These are phyloP conservation scores for Hypoxylon sp. DNA, from an alignment of 2,329 filamentous ascomycete genomes.

Conservation along the genomic window DNA sequence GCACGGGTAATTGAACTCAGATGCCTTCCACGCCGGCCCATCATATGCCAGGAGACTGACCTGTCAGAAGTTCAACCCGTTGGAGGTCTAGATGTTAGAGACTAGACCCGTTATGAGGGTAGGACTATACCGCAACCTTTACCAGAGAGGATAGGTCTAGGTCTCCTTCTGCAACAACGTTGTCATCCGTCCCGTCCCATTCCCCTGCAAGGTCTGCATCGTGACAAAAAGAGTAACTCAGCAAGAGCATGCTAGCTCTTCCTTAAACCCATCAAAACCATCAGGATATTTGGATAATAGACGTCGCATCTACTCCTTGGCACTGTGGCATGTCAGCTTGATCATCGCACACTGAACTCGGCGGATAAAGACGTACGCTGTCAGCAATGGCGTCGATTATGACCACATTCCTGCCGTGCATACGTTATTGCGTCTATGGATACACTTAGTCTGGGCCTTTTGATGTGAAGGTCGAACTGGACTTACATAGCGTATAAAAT, in stretches of 20 bases:
- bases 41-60: background rate
- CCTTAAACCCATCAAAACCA: constrained; percentile 34
- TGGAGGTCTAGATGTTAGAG: background rate
- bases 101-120: no score
- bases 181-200: no score
- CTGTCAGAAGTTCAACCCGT: background rate
- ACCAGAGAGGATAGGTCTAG: no score
- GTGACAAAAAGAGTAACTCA: background rate
- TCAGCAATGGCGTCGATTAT: constrained; percentile 31
- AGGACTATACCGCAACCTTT: no score
- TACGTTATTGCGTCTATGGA: constrained; percentile 34
- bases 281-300: constrained; percentile 38
- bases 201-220: background rate
- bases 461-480: no score
- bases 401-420: constrained; percentile 38
- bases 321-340: constrained; percentile 20
- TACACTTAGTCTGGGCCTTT: constrained; percentile 5
- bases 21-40: background rate
- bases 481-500: constrained; percentile 51
- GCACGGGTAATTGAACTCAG: background rate
- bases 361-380: constrained; percentile 21
- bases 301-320: constrained; percentile 38
- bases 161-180: no score
- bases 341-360: background rate
- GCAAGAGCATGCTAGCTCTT: background rate